phyloP scores from a whole-genome alignment of 129 eudicot species.

The Tagetes erecta region DNA sequence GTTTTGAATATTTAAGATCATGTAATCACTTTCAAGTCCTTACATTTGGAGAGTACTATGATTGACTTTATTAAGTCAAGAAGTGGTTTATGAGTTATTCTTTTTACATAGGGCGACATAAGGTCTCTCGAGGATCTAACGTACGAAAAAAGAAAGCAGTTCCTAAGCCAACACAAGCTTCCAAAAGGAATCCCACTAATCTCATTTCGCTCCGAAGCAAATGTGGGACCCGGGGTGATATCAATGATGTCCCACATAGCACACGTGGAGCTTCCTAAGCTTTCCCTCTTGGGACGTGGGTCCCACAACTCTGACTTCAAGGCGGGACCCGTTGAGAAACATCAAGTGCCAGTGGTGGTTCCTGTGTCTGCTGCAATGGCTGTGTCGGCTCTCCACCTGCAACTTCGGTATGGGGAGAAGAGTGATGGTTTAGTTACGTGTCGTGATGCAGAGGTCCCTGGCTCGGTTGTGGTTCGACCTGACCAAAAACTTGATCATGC shows the following conservation, averaged over 20 bases:
- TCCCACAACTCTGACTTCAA: conserved; percentile 36
- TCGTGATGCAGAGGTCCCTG: conserved; percentile 98
- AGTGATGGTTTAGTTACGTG: conserved; percentile 93
- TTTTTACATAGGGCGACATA: conserved; percentile 66
- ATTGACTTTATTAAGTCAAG: neutral
- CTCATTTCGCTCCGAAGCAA: conserved; percentile 91
- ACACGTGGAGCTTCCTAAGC: conserved; percentile 91
- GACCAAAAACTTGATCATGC: conserved; percentile 82
- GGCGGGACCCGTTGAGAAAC: conserved; percentile 33
- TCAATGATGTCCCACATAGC: conserved; percentile 87
- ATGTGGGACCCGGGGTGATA: conserved; percentile 65
- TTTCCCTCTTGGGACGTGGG: conserved; percentile 43
- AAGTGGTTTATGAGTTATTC: neutral
- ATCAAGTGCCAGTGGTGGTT: conserved; percentile 64
- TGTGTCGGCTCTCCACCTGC: conserved; percentile 73
- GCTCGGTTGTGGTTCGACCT: conserved; percentile 87
- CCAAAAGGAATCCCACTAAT: conserved; percentile 76
- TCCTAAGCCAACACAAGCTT: conserved; percentile 69
- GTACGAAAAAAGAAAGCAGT: conserved; percentile 79
- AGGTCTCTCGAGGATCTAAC: conserved; percentile 83
- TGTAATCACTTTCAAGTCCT: neutral
- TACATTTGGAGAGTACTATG: neutral
- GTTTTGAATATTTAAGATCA: neutral
- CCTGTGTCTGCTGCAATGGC: conserved; percentile 98
- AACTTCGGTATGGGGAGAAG: conserved; percentile 84